Base-by-base conservation (phyloP, 2,329 filamentous ascomycete species). In the Ophiostoma sp. region DNA sequence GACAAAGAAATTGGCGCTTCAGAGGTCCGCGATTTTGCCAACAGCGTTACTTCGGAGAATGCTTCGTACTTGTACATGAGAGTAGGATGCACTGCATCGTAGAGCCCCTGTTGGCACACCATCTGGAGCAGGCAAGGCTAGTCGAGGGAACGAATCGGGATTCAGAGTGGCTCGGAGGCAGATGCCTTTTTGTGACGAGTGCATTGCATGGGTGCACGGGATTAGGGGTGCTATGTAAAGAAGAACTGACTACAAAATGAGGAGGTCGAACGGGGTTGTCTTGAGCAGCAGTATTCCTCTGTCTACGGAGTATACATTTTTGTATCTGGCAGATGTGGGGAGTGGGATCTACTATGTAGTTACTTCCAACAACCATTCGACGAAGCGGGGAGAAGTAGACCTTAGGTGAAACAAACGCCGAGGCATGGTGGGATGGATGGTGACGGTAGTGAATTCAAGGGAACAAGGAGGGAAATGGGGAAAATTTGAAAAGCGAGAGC, bases 141-240 rank as follows among this genome's bases (percentile, higher is more conserved):
- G 66, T 39, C 36, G 65, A 41, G 27, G 57, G 23, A 23, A 54
- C 67, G 33, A 60, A 71, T 68, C 48, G 54, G 67, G 60, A 62
- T 10, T 33, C 57, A 17, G 57, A 41, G n/a, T 71, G 57, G 68
- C 57, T 68, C 57, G 69, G 69, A 62, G 57, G n/a, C 41, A 65
- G 39, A 65, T 68, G 39, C 41, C 20, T 65, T 27, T 27, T 57
- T 67, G 48, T 62, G 52, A 57, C 27, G 27, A 31, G 27, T 31
- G 52, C 52, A 57, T 48, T 48, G 17, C 44, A 48, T 48, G 15
- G 20, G 44, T 48, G 44, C 44, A 57, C 27, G n/a, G 52, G n/a
- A 57, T 31, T 11, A 57, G 52, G n/a, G 52, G n/a, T n/a, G 3
- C 27, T 31, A 31, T 31, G 27, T 31, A 31, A 27, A 13, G 1